These are phyloP conservation scores for Fusarium nanum DNA, from an alignment of 2,329 filamentous ascomycete genomes.

Conservation along the genomic window DNA sequence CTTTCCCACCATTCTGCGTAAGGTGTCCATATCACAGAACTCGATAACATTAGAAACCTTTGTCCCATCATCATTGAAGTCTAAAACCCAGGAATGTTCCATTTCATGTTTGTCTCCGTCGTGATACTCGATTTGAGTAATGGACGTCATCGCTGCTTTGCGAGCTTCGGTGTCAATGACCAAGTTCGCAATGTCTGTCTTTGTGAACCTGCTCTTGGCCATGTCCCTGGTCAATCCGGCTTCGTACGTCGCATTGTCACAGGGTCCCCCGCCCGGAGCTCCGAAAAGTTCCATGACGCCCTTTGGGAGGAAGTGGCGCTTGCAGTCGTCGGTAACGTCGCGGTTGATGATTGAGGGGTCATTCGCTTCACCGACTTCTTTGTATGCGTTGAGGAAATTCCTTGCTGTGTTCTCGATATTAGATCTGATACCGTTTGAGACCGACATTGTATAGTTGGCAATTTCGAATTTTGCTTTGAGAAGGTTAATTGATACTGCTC, in stretches of 20 bases:
- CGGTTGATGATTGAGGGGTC: slow-evolving; percentile 30
- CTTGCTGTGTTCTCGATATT: slow-evolving; percentile 7
- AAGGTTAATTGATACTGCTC: too few species aligned
- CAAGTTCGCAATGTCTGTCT: slow-evolving; percentile 6
- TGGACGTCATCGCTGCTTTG: slow-evolving; percentile 8
- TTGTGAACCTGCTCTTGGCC: not conserved
- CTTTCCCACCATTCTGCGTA: slow-evolving; percentile 8
- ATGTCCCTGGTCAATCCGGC: slow-evolving; percentile 13
- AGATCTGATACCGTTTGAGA: not conserved
- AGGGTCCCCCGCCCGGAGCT: not conserved
- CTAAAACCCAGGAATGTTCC: slow-evolving; percentile 28
- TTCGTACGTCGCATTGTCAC: slow-evolving; percentile 22
- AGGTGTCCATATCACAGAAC: slow-evolving; percentile 27
- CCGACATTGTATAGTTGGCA: not conserved
- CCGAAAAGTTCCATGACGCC: not conserved
- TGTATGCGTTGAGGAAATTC: slow-evolving; percentile 16
- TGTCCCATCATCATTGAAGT: slow-evolving; percentile 17
- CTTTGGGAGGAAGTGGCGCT: slow-evolving; percentile 15
- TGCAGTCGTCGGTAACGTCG: slow-evolving; percentile 17
- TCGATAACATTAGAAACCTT: slow-evolving; percentile 27
- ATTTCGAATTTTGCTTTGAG: too few species aligned
- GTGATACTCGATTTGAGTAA: slow-evolving; percentile 3
- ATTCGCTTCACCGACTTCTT: slow-evolving; percentile 14
- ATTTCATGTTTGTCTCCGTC: slow-evolving; percentile 2
- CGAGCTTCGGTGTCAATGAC: slow-evolving; percentile 10